phyloP scores from a whole-genome alignment of 2,329 filamentous ascomycete species.

The Alternaria postmessia region DNA sequence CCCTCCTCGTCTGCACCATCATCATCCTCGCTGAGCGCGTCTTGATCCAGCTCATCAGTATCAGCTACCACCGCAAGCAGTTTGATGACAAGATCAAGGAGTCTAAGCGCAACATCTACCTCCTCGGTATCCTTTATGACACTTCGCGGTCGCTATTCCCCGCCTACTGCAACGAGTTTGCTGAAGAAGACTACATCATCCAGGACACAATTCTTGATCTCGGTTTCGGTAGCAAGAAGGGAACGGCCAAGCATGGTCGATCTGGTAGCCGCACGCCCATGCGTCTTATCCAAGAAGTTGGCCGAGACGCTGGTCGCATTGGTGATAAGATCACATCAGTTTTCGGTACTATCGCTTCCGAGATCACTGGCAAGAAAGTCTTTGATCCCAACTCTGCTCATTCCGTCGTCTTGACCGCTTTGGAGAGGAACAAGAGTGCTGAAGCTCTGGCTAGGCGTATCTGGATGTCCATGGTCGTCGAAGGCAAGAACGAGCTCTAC shows the following conservation, averaged over 20 bases:
- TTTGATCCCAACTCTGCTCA: constrained; percentile 93
- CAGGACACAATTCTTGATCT: constrained; percentile 72
- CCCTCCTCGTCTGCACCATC: constrained; percentile 71
- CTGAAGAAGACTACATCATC: constrained; percentile 90
- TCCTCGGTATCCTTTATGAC: constrained; percentile 87
- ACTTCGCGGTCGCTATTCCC: constrained; percentile 89
- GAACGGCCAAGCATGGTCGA: constrained; percentile 54
- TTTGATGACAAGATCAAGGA: constrained; percentile 85
- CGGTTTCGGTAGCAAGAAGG: constrained; percentile 66
- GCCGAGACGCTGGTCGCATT: constrained; percentile 74
- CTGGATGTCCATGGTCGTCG: constrained; percentile 98
- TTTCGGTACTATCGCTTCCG: constrained; percentile 91
- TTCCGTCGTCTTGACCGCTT: constrained; percentile 85
- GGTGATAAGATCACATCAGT: constrained; percentile 93
- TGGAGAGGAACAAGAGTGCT: constrained; percentile 83
- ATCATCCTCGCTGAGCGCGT: constrained; percentile 80
- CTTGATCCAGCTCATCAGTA: constrained; percentile 82
- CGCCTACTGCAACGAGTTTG: constrained; percentile 89
- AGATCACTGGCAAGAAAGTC: constrained; percentile 93
- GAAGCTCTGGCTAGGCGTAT: constrained; percentile 94
- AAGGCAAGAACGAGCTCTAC: constrained; percentile 81
- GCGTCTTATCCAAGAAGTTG: constrained; percentile 73
- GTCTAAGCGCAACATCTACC: constrained; percentile 84
- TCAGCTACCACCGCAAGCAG: constrained; percentile 84
- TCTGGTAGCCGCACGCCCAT: constrained; percentile 78